A percentile compares a stretch with the other conserved stretches of the same genome.
phyloP scores from a whole-genome alignment of 139 green algal genomes.

The Chlorella sp. region DNA sequence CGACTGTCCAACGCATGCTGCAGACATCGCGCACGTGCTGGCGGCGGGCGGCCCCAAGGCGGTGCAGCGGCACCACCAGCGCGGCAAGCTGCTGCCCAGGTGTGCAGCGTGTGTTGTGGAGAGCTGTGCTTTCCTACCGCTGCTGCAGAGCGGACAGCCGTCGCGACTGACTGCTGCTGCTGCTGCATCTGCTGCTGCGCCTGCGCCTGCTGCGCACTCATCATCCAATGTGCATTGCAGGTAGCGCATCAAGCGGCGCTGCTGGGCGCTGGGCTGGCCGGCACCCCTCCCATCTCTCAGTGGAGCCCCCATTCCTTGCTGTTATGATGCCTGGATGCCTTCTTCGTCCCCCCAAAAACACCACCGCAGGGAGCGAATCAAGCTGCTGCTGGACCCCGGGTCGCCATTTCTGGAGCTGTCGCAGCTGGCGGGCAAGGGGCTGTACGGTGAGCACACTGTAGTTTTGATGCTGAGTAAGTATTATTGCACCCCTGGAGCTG shows the following conservation, averaged over 20 bases:
- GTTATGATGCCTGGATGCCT: no score
- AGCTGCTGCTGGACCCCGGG: slow-evolving; percentile 79
- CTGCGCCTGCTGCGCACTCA: no score
- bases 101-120: not conserved
- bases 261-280: no score
- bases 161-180: no score
- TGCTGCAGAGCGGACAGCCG: not conserved
- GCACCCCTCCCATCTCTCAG: no score
- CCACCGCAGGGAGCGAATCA: slow-evolving; percentile 77
- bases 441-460: slow-evolving; percentile 73
- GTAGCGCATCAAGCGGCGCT: no score
- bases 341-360: no score
- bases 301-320: no score
- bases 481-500: not conserved
- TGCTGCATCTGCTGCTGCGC: not conserved
- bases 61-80: slow-evolving; percentile 63
- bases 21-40: slow-evolving; percentile 33
- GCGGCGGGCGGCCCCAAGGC: slow-evolving; percentile 65
- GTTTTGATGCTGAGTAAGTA: no score
- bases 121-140: not conserved
- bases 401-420: slow-evolving; percentile 90
- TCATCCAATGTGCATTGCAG: no score
- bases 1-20: no score
- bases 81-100: slow-evolving; percentile 72
- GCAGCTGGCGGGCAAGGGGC: slow-evolving; percentile 78